Conservation (phyloP, 1,284 basidiomycete species). For the Ustilago trichophora region DNA sequence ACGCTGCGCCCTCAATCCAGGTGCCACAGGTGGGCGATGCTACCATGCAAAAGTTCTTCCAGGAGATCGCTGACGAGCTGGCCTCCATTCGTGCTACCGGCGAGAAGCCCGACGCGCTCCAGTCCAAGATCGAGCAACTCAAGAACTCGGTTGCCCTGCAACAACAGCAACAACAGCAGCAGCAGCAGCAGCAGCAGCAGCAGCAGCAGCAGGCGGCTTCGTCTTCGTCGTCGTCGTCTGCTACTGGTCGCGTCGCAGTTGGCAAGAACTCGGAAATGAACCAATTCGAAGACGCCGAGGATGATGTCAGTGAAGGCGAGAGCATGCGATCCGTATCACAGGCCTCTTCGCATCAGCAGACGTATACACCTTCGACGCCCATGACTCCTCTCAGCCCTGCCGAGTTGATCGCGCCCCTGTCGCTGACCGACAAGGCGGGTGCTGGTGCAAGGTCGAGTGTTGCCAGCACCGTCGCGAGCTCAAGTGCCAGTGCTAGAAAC, state of each 20-base stretch:
- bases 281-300: constrained; percentile 72
- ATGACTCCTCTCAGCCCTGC: constrained; percentile 50
- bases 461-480: constrained; percentile 14
- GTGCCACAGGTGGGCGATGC: constrained; percentile 70
- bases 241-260: neutral
- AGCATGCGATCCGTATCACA: constrained; percentile 50
- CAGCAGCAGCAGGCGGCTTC: constrained; percentile 15
- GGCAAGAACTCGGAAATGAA: constrained; percentile 55
- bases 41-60: constrained; percentile 79
- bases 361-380: constrained; percentile 44
- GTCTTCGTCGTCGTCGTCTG: constrained; percentile 1
- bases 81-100: constrained; percentile 71
- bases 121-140: constrained; percentile 68
- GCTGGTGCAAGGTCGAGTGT: constrained; percentile 14
- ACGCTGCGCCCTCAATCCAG: constrained; percentile 53
- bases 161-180: too few species aligned
- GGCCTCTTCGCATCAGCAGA: constrained; percentile 44
- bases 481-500: constrained; percentile 26
- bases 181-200: too few species aligned
- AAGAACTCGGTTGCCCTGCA: constrained; percentile 62
- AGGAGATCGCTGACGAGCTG: constrained; percentile 82
- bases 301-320: constrained; percentile 65
- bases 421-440: constrained; percentile 38
- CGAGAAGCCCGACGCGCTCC: constrained; percentile 68
- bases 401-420: constrained; percentile 48